phyloP scores from a whole-genome alignment of 495 filamentous ascomycete species.

The Platismatia glauca region DNA sequence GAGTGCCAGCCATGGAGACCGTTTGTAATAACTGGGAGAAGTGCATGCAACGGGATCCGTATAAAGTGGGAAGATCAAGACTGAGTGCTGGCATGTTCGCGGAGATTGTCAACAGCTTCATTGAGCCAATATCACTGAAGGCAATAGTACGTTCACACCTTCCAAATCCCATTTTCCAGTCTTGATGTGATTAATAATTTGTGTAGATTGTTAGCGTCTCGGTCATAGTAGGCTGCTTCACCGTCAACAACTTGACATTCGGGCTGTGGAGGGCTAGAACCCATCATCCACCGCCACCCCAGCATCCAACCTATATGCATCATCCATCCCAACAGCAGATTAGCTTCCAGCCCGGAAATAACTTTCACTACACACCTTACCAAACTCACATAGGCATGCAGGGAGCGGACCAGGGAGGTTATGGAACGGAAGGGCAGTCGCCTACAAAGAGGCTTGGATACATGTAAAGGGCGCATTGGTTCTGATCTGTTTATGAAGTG shows the following conservation, averaged over 20 bases:
- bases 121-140: constrained; percentile 65
- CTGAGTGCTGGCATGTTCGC: constrained; percentile 71
- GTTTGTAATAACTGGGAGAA: constrained; percentile 70
- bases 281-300: constrained; percentile 22
- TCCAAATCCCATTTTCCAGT: not conserved
- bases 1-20: constrained; percentile 62
- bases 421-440: constrained; percentile 5
- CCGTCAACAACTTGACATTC: constrained; percentile 51
- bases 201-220: constrained; percentile 13
- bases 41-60: constrained; percentile 75
- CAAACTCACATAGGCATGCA: constrained; percentile 14
- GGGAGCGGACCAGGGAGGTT: not conserved
- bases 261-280: constrained; percentile 32
- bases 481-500: not conserved
- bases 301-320: constrained; percentile 16
- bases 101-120: constrained; percentile 65
- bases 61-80: constrained; percentile 54
- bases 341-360: not conserved
- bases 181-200: constrained; percentile 19
- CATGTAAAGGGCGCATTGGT: not conserved
- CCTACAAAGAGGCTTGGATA: constrained; percentile 22
- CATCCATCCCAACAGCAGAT: constrained; percentile 12
- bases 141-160: constrained; percentile 47
- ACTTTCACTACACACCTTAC: constrained; percentile 14
- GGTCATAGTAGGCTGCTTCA: constrained; percentile 38